Conservation (phyloP, 2,329 filamentous ascomycete genomes). For the Cordyceps militaris region DNA sequence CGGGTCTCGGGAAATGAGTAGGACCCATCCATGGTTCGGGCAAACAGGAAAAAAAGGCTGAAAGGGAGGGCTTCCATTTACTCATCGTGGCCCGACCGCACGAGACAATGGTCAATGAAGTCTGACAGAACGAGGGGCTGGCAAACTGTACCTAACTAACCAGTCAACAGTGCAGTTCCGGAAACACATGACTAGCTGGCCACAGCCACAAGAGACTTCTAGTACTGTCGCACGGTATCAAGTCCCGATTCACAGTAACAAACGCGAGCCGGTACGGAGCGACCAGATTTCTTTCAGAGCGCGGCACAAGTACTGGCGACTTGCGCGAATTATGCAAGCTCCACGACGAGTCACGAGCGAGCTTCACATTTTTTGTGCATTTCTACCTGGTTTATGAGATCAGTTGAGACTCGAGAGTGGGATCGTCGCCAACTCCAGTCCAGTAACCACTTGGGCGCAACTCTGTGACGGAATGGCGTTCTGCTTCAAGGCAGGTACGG, state of each 20-base stretch:
- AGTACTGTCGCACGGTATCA: background rate
- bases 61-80: background rate
- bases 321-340: slow-evolving; percentile 2
- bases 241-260: background rate
- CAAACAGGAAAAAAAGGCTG: background rate
- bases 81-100: background rate
- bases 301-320: background rate
- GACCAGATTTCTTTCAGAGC: background rate
- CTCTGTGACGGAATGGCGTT: background rate
- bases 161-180: background rate
- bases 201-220: background rate
- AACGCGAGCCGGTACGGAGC: background rate
- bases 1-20: slow-evolving; percentile 5
- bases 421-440: background rate
- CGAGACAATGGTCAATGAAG: too few species aligned
- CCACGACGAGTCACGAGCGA: background rate
- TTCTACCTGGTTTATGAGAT: background rate
- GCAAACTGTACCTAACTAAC: too few species aligned
- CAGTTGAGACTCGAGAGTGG: background rate
- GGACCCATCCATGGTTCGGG: background rate
- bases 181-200: background rate
- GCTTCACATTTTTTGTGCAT: background rate
- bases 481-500: background rate
- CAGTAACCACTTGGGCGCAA: background rate
- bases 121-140: background rate